phyloP scores from a whole-genome alignment of 139 green algal species.

The Zygnema circumcarinatum region DNA sequence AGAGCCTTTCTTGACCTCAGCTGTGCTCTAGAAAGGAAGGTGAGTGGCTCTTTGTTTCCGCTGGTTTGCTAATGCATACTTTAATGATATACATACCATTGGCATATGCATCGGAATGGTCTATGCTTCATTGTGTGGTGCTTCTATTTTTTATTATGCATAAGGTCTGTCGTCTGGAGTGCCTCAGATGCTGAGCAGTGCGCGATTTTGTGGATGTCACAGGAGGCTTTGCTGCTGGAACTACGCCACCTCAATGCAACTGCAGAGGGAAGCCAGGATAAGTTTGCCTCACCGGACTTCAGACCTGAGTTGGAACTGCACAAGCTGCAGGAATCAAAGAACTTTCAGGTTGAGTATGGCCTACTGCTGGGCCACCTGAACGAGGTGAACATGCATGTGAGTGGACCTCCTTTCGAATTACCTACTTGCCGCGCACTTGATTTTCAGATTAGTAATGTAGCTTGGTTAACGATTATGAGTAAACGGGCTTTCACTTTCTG shows the following conservation, averaged over 20 bases:
- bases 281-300: not conserved
- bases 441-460: too few relatives aligned
- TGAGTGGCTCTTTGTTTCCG: not conserved
- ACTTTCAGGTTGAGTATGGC: slow-evolving; percentile 48
- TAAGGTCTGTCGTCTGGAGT: too few relatives aligned
- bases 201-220: not conserved
- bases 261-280: slow-evolving; percentile 23
- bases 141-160: too few relatives aligned
- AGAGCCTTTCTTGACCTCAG: slow-evolving; percentile 29
- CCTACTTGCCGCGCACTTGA: not conserved
- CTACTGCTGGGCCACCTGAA: slow-evolving; percentile 39
- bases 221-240: slow-evolving; percentile 43
- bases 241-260: slow-evolving; percentile 25
- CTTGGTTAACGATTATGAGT: too few relatives aligned
- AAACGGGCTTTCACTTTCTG: not conserved
- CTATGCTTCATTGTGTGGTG: too few relatives aligned
- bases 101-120: too few relatives aligned
- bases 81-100: too few relatives aligned
- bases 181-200: too few relatives aligned
- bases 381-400: slow-evolving; percentile 54
- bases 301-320: not conserved
- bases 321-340: not conserved
- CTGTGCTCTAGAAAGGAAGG: slow-evolving; percentile 51
- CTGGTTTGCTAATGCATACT: too few relatives aligned
- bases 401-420: not conserved